Conservation (phyloP, 163 green algal genomes). For the Chlamydomonas reinhardtii region DNA sequence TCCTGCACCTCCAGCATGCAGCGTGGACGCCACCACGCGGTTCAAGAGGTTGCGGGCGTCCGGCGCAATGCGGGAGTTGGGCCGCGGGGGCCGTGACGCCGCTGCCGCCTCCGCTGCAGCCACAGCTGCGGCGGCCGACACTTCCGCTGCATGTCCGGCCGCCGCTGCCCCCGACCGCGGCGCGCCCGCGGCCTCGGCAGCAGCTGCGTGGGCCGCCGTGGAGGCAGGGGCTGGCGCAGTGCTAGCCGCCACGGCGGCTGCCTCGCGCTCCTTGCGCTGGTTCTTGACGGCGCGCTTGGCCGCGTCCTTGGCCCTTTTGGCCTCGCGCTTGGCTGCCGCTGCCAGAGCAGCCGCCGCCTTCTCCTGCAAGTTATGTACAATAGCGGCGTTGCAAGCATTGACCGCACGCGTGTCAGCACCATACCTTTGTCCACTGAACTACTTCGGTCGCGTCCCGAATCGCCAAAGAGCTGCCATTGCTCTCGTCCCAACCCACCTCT, state of each 20-base stretch:
- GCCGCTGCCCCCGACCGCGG: too few species aligned
- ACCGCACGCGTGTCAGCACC: too few species aligned
- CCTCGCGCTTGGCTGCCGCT: background rate
- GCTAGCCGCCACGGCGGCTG: too few species aligned
- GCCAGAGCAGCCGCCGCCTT: background rate
- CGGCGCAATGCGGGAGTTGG: background rate
- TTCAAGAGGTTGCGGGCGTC: background rate
- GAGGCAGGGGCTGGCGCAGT: background rate
- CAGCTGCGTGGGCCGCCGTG: too few species aligned
- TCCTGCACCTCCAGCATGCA: background rate
- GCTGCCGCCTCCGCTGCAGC: too few species aligned
- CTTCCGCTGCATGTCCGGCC: background rate
- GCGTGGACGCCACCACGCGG: background rate
- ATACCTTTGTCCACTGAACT: too few species aligned
- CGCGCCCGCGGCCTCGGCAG: too few species aligned
- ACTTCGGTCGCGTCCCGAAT: too few species aligned
- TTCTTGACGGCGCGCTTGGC: background rate
- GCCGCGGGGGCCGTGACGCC: too few species aligned
- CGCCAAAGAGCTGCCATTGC: too few species aligned
- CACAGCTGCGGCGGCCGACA: too few species aligned
- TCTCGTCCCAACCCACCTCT: background rate
- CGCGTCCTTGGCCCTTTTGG: background rate
- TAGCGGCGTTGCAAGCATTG: too few species aligned
- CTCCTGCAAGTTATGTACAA: conserved; percentile 25
- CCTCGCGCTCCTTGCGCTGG: background rate